A percentile compares a stretch with the other conserved stretches of the same genome.
phyloP scores from a whole-genome alignment of 257 asterid genomes.

The Ehretia macrophylla region DNA sequence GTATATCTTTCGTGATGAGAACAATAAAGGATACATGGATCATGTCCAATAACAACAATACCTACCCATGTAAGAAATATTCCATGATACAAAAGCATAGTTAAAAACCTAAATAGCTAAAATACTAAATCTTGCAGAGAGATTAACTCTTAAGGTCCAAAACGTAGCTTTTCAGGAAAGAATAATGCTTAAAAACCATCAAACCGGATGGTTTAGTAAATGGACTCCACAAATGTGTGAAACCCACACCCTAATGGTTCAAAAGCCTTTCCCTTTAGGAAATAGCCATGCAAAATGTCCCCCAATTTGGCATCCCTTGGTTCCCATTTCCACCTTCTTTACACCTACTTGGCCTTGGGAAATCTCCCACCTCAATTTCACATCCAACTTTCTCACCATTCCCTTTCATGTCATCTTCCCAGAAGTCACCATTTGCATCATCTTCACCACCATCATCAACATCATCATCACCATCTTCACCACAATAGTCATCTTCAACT shows the following conservation, averaged over 20 bases:
- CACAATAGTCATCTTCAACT: slow-evolving; percentile 1
- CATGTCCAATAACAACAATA: slow-evolving; percentile 35
- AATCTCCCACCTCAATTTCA: slow-evolving; percentile 27
- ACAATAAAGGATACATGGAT: too few relatives aligned
- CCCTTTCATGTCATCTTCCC: slow-evolving; percentile 8
- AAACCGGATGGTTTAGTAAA: too few relatives aligned
- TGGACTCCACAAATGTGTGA: too few relatives aligned
- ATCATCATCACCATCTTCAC: slow-evolving; percentile 1
- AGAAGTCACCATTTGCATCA: slow-evolving; percentile 13
- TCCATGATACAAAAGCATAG: not conserved
- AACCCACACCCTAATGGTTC: too few relatives aligned
- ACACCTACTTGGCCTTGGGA: slow-evolving; percentile 48
- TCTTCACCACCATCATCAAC: not conserved
- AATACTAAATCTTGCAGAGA: not conserved
- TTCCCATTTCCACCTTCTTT: slow-evolving; percentile 38
- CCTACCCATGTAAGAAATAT: slow-evolving; percentile 24
- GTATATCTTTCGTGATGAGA: too few relatives aligned
- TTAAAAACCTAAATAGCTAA: slow-evolving; percentile 1
- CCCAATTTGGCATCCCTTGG: slow-evolving; percentile 35
- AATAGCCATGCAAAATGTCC: slow-evolving; percentile 50
- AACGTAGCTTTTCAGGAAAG: too few relatives aligned
- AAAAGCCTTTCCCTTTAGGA: slow-evolving; percentile 30
- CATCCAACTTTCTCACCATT: slow-evolving; percentile 26
- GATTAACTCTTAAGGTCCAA: slow-evolving; percentile 8
- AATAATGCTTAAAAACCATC: too few relatives aligned